Evolutionary conservation across 257 asterid species (phyloP), one percentile per base, ranked within the genome.

Genomic region (Petrea volubilis): DNA sequence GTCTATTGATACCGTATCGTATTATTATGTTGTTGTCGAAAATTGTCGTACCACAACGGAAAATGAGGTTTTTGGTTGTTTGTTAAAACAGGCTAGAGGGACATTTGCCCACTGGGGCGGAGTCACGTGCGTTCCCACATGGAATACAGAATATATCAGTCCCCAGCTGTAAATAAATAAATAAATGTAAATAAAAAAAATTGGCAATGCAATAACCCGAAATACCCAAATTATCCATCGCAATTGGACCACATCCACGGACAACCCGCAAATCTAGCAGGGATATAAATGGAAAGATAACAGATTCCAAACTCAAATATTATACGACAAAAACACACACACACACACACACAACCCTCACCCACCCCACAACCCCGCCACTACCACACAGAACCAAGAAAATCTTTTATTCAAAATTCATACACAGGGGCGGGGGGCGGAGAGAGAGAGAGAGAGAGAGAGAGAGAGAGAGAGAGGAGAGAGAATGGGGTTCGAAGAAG

Each of bases 401-500:
- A 29, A 17, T 76, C 80, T 17, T 44, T 12, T 15, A 25, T 14
- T 29, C 28, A 44, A 60, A 9, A 23, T 44, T 25, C 11, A 25
- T 36, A 62, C n/a, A 61, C 29, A 34, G 8, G 1, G 50, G 5
- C 25, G 28, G 44, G 27, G 24, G 11, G 31, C 28, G 2, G 71
- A 18, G 23, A 8, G 24, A 7, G 58, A 43, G 50, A 13, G 47
- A 20, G 62, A 31, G 72, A n/a, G 24, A 18, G 79, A 58, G 74
- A 60, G 61, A 15, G 27, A 33, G 59, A 59, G 53, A 14, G 68
- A 27, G 68, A 15, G 15, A 56, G 31, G 53, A 29, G 51, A 47
- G 79, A 38, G 10, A 7, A 86, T 87, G 96, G 93, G 86, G 77
- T 74, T 51, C 60, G 74, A 66, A 60, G 81, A 65, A 9, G 95